phyloP scores from a whole-genome alignment of 1,284 basidiomycete species.

The Rugiboletus extremiorientalis region DNA sequence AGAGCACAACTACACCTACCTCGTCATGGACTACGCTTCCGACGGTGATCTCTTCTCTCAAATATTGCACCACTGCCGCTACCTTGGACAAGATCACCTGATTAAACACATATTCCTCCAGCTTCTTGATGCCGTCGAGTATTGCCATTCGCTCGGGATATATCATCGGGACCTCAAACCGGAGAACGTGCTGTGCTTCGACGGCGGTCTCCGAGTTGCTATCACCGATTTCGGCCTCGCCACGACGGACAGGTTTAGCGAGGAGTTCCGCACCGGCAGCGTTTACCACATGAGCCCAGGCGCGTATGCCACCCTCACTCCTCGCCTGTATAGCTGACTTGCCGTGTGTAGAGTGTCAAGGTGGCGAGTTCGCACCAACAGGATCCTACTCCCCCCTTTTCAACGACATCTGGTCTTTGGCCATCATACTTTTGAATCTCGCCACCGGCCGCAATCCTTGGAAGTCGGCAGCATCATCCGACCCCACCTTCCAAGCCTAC shows the following conservation, averaged over 20 bases:
- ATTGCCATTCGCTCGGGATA: conserved; percentile 85
- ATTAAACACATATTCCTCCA: conserved; percentile 90
- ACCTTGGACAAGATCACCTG: conserved; percentile 76
- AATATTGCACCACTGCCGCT: conserved; percentile 74
- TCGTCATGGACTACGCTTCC: conserved; percentile 76
- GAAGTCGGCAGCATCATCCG: conserved; percentile 87
- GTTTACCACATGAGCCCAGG: conserved; percentile 97
- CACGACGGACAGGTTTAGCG: conserved; percentile 84
- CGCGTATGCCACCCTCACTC: conserved; percentile 37
- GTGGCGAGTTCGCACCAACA: conserved; percentile 70
- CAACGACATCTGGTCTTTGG: conserved; percentile 98
- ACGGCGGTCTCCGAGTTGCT: conserved; percentile 77
- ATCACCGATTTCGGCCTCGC: conserved; percentile 98
- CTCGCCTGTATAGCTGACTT: conserved; percentile 8
- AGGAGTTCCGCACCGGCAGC: conserved; percentile 94
- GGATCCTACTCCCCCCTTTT: conserved; percentile 82
- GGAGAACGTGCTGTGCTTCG: conserved; percentile 93
- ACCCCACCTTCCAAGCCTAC: conserved; percentile 77
- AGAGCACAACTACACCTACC: conserved; percentile 63
- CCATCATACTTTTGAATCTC: conserved; percentile 94
- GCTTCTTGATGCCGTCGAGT: conserved; percentile 91
- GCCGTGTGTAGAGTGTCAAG: conserved; percentile 77
- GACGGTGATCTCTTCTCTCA: conserved; percentile 93
- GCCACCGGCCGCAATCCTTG: conserved; percentile 96
- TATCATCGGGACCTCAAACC: conserved; percentile 98